These are phyloP conservation scores for Camelina hispida DNA, from an alignment of 345 rosid genomes.

Conservation along the genomic window DNA sequence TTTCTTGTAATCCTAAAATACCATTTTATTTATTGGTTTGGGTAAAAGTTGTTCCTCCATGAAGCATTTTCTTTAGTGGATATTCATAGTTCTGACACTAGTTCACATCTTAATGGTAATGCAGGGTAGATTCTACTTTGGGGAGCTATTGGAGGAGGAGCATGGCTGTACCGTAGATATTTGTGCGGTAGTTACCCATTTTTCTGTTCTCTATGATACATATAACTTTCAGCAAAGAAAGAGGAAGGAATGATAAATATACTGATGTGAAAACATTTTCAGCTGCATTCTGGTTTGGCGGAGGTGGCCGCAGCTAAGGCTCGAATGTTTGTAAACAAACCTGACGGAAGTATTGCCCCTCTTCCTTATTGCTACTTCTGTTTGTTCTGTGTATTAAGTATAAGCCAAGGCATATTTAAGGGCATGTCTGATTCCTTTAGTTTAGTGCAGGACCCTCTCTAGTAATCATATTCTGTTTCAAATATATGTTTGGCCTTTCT, in stretches of 20 bases:
- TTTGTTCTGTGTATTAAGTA: slow-evolving; percentile 12
- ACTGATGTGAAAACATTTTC: slow-evolving; percentile 46
- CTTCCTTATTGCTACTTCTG: slow-evolving; percentile 13
- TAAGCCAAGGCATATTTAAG: slow-evolving; percentile 3
- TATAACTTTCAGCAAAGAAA: slow-evolving; percentile 17
- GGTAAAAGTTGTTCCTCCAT: background rate
- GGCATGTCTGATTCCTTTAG: slow-evolving; percentile 1
- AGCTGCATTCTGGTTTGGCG: slow-evolving; percentile 91
- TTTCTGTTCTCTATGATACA: slow-evolving; percentile 28
- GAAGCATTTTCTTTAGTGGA: background rate
- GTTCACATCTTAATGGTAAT: slow-evolving; percentile 32
- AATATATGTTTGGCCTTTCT: background rate
- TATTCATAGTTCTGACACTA: slow-evolving; percentile 17
- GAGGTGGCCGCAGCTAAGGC: slow-evolving; percentile 99
- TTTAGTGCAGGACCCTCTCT: slow-evolving; percentile 4
- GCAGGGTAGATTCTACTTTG: slow-evolving; percentile 96
- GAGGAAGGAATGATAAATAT: slow-evolving; percentile 18
- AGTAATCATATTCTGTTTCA: slow-evolving; percentile 15
- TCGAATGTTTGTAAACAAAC: slow-evolving; percentile 88
- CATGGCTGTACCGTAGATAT: slow-evolving; percentile 72
- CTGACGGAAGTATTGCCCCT: slow-evolving; percentile 83
- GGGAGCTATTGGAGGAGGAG: slow-evolving; percentile 66
- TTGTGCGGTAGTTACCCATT: slow-evolving; percentile 62
- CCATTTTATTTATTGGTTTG: background rate
- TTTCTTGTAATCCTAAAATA: background rate